Conservation (phyloP, 306 rosid genomes). For the Prinsepia uniflora region DNA sequence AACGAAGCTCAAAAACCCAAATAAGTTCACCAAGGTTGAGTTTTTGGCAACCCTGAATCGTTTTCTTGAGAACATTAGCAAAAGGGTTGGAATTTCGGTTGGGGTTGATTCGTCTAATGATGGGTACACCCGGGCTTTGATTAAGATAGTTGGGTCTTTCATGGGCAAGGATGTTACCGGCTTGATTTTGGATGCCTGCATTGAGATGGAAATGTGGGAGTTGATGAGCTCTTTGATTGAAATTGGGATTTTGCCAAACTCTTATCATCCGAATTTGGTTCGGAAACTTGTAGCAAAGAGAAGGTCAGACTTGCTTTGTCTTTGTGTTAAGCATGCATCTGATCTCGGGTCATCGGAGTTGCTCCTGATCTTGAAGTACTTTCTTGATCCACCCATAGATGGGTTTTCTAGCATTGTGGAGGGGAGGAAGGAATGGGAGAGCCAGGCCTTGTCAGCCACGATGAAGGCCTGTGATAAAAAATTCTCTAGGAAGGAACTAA, state of each 20-base stretch:
- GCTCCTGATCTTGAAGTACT: conserved; percentile 59
- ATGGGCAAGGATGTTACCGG: conserved; percentile 50
- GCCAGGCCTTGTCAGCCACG: conserved; percentile 56
- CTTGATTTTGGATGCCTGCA: conserved; percentile 59
- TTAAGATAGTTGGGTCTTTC: conserved; percentile 43
- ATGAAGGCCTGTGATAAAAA: conserved; percentile 43
- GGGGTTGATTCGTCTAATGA: conserved; percentile 29
- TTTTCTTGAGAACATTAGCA: conserved; percentile 49
- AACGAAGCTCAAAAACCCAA: conserved; percentile 35
- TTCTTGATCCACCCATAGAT: conserved; percentile 53
- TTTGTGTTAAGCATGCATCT: conserved; percentile 54
- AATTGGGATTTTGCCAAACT: conserved; percentile 45
- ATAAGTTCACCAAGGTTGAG: conserved; percentile 39
- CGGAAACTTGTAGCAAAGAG: conserved; percentile 44
- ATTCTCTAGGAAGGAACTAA: conserved; percentile 29
- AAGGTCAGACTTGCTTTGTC: conserved; percentile 60
- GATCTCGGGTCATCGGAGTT: conserved; percentile 64
- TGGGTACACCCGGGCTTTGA: conserved; percentile 36
- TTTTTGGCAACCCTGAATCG: conserved; percentile 43
- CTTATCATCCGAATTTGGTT: conserved; percentile 47
- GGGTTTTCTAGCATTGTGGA: conserved; percentile 32
- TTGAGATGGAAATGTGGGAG: conserved; percentile 70
- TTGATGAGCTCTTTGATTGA: conserved; percentile 58
- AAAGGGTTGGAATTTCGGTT: conserved; percentile 37
- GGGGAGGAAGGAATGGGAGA: conserved; percentile 81